phyloP scores from a whole-genome alignment of 2,329 filamentous ascomycete species.

The Torrubiella hemipterigena region DNA sequence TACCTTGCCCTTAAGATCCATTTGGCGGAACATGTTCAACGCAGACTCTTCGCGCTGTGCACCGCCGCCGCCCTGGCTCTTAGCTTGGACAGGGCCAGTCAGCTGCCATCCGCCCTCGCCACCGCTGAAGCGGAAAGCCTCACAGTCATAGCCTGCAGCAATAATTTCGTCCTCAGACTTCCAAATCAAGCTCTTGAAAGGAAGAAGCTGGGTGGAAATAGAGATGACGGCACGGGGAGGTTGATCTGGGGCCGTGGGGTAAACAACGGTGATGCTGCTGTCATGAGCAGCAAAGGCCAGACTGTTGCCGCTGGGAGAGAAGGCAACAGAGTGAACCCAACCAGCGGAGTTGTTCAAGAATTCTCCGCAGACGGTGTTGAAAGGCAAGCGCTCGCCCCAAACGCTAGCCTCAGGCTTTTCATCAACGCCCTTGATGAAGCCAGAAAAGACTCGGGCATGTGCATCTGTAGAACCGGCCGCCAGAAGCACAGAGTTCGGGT shows the following conservation, averaged over 20 bases:
- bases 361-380: conserved; percentile 97
- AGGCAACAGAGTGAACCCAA: conserved; percentile 89
- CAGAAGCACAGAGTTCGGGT: conserved; percentile 91
- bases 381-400: conserved; percentile 92
- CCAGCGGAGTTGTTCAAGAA: conserved; percentile 92
- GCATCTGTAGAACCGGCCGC: conserved; percentile 96
- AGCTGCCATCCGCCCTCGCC: conserved; percentile 73
- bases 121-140: conserved; percentile 82
- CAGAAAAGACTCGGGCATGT: conserved; percentile 86
- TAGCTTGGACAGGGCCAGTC: conserved; percentile 66
- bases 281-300: conserved; percentile 92
- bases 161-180: conserved; percentile 86
- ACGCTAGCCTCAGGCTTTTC: conserved; percentile 71
- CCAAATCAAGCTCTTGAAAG: conserved; percentile 90
- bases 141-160: conserved; percentile 81
- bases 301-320: conserved; percentile 86
- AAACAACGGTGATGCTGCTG: conserved; percentile 92
- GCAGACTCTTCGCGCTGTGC: conserved; percentile 76
- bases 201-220: conserved; percentile 78
- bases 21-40: conserved; percentile 95
- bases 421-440: conserved; percentile 93
- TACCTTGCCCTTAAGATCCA: conserved; percentile 91
- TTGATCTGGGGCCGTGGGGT: conserved; percentile 83
- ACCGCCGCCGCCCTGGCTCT: conserved; percentile 48
- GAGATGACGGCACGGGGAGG: conserved; percentile 83